Evolutionary conservation across 192 early-diverging fungal species (phyloP), one percentile per base, ranked within the genome.

Genomic region (Phycomyces nitens): DNA sequence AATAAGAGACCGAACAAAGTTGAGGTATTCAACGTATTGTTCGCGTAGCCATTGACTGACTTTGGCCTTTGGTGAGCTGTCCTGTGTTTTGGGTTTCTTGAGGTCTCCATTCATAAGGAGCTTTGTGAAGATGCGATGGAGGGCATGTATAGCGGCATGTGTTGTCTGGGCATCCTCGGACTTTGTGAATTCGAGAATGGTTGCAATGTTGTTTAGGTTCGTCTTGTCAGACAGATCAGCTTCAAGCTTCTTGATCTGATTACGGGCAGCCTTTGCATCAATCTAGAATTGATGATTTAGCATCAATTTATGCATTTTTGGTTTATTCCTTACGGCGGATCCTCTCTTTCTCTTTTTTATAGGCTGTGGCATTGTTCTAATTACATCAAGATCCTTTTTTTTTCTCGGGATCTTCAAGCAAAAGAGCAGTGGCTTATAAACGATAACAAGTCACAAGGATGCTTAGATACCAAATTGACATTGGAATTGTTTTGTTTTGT

Each of bases 1-100:
- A 2, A 95, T 66, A 29, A 86, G 70, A 0, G 58, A 42, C 24
- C 71, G 77, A 20, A 92, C 74, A 26, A 71, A 71, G 24, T 80
- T 82, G 7, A 82, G 38, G 66, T 84, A 97, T n/a, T 81, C 66
- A 24, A 80, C 69, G 70, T 92, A 91, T 55, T 93, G 88, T 24
- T 87, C 86, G 4, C 88, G 81, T 15, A 95, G 78, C 94, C 92
- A 95, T 3, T 77, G 64, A 1, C 79, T 77, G 26, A 94, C 83
- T 29, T 89, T 83, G 11, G 71, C 72, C 61, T 81, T 73, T 14
- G 78, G 71, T 23, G 66, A 61, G 14, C 58, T 22, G 4, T 70
- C 53, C 49, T 56, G 52, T 18, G 69, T 69, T 10, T 82, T 82
- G 15, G 74, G 69, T 34, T 58, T 68, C 60, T 75, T 70, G 6